Evolutionary conservation across 352 stramenopile genomes (phyloP), one percentile per base, ranked within the genome.

Genomic region (Blastocystis sp.): DNA sequence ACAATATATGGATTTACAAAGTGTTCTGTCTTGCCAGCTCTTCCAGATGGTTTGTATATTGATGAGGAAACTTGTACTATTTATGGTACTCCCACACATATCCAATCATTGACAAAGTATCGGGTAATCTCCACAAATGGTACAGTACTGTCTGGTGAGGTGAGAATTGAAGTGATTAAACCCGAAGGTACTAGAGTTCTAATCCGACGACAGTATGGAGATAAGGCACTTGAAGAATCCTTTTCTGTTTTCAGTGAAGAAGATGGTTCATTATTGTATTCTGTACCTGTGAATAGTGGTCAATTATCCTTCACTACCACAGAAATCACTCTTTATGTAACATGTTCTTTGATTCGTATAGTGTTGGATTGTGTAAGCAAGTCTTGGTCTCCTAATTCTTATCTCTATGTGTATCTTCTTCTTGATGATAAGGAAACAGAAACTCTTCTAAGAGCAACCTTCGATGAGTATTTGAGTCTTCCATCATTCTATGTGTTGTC

Each of bases 21-120:
- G 22, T 84, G 73, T 42, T 66, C 33, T 13, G 53, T 84, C 44
- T 15, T 35, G 1, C 73, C 73, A 24, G 44, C 51, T 9, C 73
- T 84, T 27, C 73, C 73, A n/a, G 53, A 54, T 19, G 73, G 73
- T 33, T 57, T 84, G 4, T 35, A 54, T 17, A 11, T 84, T 19
- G 33, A 33, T 22, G 17, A 35, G 9, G 51, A 64, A n/a, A 22
- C 64, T 7, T 84, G 73, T 40, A 64, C 24, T 5, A 66, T 84
- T 35, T 22, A 40, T 24, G 73, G 73, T 19, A 64, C 5, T 17
- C 51, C 73, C 0, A 40, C 22, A 11, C 48, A n/a, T 15, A 5
- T 33, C 19, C 64, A 56, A 44, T 3, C 22, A 3, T 13, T 37
- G 19, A 68, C 73, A 0, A 24, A 27, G 33, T 84, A 54, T 42